phyloP scores from a whole-genome alignment of 192 early-diverging fungal species.

The Entophlyctis luteolus region DNA sequence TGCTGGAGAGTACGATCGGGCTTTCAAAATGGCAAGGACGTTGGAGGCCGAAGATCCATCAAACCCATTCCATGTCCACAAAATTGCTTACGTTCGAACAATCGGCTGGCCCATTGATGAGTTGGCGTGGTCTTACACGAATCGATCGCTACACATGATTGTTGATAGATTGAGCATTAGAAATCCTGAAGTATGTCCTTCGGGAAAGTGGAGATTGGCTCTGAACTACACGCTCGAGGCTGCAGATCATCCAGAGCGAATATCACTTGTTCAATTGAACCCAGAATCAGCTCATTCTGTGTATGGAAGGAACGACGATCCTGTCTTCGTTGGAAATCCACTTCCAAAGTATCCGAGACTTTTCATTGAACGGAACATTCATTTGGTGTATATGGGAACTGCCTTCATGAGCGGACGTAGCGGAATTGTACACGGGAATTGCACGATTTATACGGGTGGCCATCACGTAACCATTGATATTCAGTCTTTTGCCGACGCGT shows the following conservation, averaged over 20 bases:
- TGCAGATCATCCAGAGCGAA: background rate
- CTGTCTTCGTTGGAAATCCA: background rate
- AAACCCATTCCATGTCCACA: background rate
- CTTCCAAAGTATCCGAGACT: constrained; percentile 10
- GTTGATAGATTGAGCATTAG: background rate
- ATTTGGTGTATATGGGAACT: background rate
- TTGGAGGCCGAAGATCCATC: background rate
- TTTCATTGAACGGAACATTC: constrained; percentile 9
- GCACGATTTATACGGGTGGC: constrained; percentile 5
- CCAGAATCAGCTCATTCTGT: background rate
- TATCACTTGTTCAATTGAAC: background rate
- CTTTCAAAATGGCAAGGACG: background rate
- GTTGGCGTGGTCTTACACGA: background rate
- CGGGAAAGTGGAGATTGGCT: constrained; percentile 9
- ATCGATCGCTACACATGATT: background rate
- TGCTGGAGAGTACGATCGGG: background rate
- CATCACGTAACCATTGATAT: constrained; percentile 14
- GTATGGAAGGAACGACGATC: constrained; percentile 11
- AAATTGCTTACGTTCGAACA: constrained; percentile 4
- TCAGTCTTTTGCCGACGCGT: constrained; percentile 4
- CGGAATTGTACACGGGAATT: constrained; percentile 19
- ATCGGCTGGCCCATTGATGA: constrained; percentile 17
- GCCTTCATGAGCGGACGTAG: constrained; percentile 11
- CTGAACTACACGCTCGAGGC: constrained; percentile 17
- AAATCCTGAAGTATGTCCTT: background rate